Evolutionary conservation across 2,329 filamentous ascomycete genomes (phyloP).

Genomic region (Diaporthe amygdali): DNA sequence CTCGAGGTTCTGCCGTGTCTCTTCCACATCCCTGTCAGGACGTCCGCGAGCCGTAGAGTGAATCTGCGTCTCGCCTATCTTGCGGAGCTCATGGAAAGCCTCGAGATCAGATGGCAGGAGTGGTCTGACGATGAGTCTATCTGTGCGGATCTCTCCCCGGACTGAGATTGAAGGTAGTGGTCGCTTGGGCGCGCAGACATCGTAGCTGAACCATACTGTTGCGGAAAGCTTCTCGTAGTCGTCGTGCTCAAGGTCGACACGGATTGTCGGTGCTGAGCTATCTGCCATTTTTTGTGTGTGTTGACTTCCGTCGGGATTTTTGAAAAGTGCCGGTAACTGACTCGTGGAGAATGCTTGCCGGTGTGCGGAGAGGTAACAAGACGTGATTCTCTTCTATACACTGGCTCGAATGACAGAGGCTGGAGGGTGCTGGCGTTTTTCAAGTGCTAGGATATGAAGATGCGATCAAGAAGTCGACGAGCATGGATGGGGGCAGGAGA

Average conservation of each 20-base stretch:
- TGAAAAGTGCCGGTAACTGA: not conserved
- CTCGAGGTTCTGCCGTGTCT: conserved; percentile 15
- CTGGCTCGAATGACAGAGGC: not conserved
- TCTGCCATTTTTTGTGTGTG: not conserved
- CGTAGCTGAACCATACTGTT: conserved; percentile 15
- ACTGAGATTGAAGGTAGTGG: conserved; percentile 18
- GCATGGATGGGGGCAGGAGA: not conserved
- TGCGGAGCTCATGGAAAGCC: conserved; percentile 25
- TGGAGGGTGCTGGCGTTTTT: not conserved
- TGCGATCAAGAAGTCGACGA: not conserved
- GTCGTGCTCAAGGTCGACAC: not conserved
- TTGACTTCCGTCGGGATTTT: not conserved
- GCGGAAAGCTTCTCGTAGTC: not conserved
- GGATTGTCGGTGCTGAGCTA: not conserved
- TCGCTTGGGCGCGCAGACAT: not conserved
- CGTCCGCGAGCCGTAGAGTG: conserved; percentile 23
- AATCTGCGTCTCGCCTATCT: conserved; percentile 2
- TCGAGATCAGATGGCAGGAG: conserved; percentile 24
- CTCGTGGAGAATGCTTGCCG: not conserved
- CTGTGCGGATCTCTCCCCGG: conserved; percentile 14
- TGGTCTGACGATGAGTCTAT: conserved; percentile 23
- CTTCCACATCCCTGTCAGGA: conserved; percentile 16
- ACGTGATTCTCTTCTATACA: not conserved
- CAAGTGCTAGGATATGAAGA: not conserved
- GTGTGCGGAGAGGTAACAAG: not conserved